These are phyloP conservation scores for Saccharum hybrid DNA, from an alignment of 202 grass and related monocot genomes.

Conservation along the genomic window DNA sequence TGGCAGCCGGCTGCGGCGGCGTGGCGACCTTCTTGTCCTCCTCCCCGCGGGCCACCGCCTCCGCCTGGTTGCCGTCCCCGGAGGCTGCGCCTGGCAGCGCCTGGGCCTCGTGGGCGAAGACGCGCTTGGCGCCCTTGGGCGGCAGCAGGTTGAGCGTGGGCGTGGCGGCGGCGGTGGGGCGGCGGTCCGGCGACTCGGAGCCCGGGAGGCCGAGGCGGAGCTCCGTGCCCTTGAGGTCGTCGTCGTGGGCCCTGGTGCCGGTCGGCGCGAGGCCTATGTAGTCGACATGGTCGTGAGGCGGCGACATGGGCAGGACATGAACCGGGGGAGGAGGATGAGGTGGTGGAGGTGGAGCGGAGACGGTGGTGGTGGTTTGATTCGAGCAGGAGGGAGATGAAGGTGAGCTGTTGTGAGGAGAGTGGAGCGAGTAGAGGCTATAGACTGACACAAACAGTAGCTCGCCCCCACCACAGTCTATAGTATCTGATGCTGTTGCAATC, in stretches of 20 bases:
- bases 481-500: too few species aligned
- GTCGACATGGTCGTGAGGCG: conserved; percentile 50
- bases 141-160: conserved; percentile 73
- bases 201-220: conserved; percentile 81
- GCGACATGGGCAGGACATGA: conserved; percentile 62
- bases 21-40: conserved; percentile 51
- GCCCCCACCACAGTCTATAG: too few species aligned
- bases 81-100: conserved; percentile 28
- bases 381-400: too few species aligned
- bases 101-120: conserved; percentile 63
- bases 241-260: background rate
- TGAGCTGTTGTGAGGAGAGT: too few species aligned
- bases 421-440: too few species aligned
- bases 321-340: conserved; percentile 15
- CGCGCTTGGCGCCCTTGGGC: conserved; percentile 73
- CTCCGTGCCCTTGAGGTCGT: conserved; percentile 77
- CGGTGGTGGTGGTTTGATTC: too few species aligned
- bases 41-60: conserved; percentile 24
- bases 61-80: conserved; percentile 53
- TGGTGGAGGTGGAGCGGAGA: background rate
- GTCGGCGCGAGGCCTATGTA: conserved; percentile 69
- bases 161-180: conserved; percentile 42
- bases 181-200: conserved; percentile 56
- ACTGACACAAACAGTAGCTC: too few species aligned
- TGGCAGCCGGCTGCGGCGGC: conserved; percentile 58